A percentile compares a stretch with the other conserved stretches of the same genome.
Conservation (phyloP, 768 basidiomycete genomes). For the Chlorophyllum brunneum region DNA sequence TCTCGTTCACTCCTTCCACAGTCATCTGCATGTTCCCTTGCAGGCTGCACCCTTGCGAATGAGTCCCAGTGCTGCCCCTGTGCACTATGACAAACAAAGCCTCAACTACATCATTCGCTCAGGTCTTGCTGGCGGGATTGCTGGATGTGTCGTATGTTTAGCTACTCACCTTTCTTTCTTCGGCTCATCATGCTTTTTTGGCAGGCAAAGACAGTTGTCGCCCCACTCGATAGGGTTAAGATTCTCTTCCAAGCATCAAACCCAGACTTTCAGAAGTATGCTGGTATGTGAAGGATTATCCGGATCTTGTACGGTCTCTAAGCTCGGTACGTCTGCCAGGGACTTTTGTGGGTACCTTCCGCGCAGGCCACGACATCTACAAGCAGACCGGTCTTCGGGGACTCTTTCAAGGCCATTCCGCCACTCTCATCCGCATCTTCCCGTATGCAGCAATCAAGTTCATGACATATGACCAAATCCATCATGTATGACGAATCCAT, state of each 20-base stretch:
- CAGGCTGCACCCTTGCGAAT: slow-evolving; percentile 38
- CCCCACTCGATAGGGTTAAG: slow-evolving; percentile 96
- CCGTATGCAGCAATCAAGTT: slow-evolving; percentile 98
- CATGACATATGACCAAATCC: slow-evolving; percentile 90
- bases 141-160: slow-evolving; percentile 85
- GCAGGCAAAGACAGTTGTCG: slow-evolving; percentile 92
- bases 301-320: neutral
- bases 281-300: slow-evolving; percentile 52
- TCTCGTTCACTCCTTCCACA: neutral
- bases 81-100: slow-evolving; percentile 48
- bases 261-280: slow-evolving; percentile 90
- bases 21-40: slow-evolving; percentile 29
- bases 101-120: slow-evolving; percentile 69
- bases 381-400: slow-evolving; percentile 66
- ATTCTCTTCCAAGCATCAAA: slow-evolving; percentile 98
- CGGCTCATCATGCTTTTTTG: slow-evolving; percentile 14
- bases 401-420: slow-evolving; percentile 93
- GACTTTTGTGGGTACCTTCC: slow-evolving; percentile 80
- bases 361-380: slow-evolving; percentile 74
- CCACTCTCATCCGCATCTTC: slow-evolving; percentile 90
- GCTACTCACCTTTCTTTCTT: slow-evolving; percentile 7
- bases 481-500: slow-evolving; percentile 48
- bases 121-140: slow-evolving; percentile 88
- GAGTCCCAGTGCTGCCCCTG: slow-evolving; percentile 53
- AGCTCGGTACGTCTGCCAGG: slow-evolving; percentile 42